These are phyloP conservation scores for Teratosphaeria gauchensis DNA, from an alignment of 2,329 filamentous ascomycete species.

Conservation along the genomic window DNA sequence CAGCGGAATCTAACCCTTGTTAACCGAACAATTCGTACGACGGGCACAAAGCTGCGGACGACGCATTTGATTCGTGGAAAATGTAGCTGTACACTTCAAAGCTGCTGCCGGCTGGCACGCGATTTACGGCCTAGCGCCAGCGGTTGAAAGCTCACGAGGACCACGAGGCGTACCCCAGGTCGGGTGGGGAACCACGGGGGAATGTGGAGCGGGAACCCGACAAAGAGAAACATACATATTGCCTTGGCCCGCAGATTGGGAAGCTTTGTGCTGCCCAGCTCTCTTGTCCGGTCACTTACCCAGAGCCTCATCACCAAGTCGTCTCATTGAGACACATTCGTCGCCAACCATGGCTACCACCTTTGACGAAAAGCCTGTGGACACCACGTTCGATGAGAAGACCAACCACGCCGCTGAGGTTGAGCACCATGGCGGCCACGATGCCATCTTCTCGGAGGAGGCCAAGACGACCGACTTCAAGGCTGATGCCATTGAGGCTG, in stretches of 20 bases:
- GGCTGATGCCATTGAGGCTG: slow-evolving; percentile 48
- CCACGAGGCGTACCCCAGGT: not conserved
- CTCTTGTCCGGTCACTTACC: not conserved
- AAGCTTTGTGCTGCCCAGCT: not conserved
- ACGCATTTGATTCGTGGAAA: not conserved
- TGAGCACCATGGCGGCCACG: slow-evolving; percentile 1
- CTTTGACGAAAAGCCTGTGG: not conserved
- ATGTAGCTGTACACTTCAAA: not conserved
- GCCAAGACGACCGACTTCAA: slow-evolving; percentile 33
- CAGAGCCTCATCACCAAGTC: not conserved
- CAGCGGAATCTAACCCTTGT: not conserved
- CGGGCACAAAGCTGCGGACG: not conserved
- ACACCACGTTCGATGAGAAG: not conserved
- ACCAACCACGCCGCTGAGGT: not conserved
- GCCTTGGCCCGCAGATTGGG: not conserved
- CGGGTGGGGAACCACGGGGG: not conserved
- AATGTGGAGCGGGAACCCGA: not conserved
- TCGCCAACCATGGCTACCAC: not conserved
- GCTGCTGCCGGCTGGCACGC: not conserved
- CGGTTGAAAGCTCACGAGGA: not conserved
- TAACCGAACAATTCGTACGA: not conserved
- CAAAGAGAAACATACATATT: not conserved
- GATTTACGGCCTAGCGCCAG: not conserved
- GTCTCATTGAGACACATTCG: not conserved
- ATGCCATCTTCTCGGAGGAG: slow-evolving; percentile 13